A percentile compares a stretch with the other conserved stretches of the same genome.
Conservation (phyloP, 1,284 basidiomycete genomes). For the Erythrobasidium hasegawianum region DNA sequence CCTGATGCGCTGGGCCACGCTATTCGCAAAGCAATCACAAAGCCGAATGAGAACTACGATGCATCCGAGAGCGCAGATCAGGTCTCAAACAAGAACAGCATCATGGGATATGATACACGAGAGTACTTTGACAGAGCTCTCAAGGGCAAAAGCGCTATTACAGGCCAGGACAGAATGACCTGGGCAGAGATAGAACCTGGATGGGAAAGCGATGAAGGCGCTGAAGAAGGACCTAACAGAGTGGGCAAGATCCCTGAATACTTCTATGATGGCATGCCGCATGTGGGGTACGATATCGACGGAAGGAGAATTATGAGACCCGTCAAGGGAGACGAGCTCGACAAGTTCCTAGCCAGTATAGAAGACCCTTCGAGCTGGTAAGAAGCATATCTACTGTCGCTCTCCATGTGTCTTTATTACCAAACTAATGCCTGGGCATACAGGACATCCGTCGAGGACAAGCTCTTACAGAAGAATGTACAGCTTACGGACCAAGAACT, state of each 20-base stretch:
- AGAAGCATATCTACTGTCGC: conserved; percentile 44
- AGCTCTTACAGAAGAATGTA: conserved; percentile 78
- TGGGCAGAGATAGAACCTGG: conserved; percentile 59
- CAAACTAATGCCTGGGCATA: conserved; percentile 7
- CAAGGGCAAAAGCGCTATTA: conserved; percentile 67
- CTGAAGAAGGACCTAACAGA: conserved; percentile 61
- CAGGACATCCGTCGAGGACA: conserved; percentile 91
- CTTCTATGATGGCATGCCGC: conserved; percentile 99
- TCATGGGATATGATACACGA: conserved; percentile 46
- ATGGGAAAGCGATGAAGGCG: conserved; percentile 32
- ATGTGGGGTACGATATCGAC: conserved; percentile 94
- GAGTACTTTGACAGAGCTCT: conserved; percentile 48
- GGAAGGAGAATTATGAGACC: conserved; percentile 92
- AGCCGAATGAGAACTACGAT: conserved; percentile 49
- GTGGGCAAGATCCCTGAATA: conserved; percentile 94
- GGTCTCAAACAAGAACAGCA: conserved; percentile 39
- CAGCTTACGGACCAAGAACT: conserved; percentile 86
- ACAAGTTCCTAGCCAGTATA: conserved; percentile 91
- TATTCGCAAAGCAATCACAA: conserved; percentile 46
- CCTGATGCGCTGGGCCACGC: conserved; percentile 38
- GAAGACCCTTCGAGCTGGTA: conserved; percentile 89
- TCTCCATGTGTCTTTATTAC: background rate
- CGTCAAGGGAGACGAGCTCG: conserved; percentile 91
- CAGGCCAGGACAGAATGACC: conserved; percentile 80
- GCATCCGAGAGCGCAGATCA: background rate